phyloP scores from a whole-genome alignment of 2,329 filamentous ascomycete genomes.

The Coniochaeta sp. region DNA sequence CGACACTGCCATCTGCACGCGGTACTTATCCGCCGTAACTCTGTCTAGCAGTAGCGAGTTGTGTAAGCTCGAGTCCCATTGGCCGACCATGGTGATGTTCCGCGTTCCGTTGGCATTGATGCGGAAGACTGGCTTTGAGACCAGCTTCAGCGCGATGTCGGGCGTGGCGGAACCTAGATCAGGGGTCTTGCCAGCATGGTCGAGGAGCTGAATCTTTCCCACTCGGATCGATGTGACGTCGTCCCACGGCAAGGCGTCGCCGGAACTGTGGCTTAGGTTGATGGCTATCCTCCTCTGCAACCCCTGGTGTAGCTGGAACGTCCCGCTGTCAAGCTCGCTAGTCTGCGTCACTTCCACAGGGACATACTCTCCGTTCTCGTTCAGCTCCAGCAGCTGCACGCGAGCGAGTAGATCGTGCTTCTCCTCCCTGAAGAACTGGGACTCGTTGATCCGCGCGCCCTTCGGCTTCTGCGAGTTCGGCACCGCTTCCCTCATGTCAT shows the following conservation, averaged over 20 bases:
- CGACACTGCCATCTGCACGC: constrained; percentile 76
- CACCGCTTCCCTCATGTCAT: constrained; percentile 85
- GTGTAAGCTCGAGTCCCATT: constrained; percentile 96
- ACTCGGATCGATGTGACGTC: constrained; percentile 72
- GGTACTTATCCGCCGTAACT: constrained; percentile 85
- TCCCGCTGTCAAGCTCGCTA: constrained; percentile 76
- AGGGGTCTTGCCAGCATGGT: constrained; percentile 76
- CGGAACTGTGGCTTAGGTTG: constrained; percentile 85
- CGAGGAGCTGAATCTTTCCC: constrained; percentile 74
- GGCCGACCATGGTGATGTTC: constrained; percentile 77
- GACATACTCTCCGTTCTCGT: constrained; percentile 83
- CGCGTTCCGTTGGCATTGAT: constrained; percentile 86
- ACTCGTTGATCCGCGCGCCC: constrained; percentile 74
- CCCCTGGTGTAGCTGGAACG: constrained; percentile 92
- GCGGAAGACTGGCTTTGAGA: constrained; percentile 70
- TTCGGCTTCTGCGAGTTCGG: constrained; percentile 50
- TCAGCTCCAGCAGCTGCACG: constrained; percentile 83
- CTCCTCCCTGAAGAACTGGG: constrained; percentile 89
- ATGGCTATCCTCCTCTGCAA: constrained; percentile 83
- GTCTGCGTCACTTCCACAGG: constrained; percentile 90
- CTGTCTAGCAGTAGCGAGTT: constrained; percentile 89
- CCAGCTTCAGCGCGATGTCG: constrained; percentile 70
- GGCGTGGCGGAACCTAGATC: constrained; percentile 66
- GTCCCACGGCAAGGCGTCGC: constrained; percentile 82
- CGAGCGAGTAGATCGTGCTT: constrained; percentile 87